Evolutionary conservation across 345 rosid species (phyloP), one percentile per base, ranked within the genome.

Genomic region (Murraya koenigii): DNA sequence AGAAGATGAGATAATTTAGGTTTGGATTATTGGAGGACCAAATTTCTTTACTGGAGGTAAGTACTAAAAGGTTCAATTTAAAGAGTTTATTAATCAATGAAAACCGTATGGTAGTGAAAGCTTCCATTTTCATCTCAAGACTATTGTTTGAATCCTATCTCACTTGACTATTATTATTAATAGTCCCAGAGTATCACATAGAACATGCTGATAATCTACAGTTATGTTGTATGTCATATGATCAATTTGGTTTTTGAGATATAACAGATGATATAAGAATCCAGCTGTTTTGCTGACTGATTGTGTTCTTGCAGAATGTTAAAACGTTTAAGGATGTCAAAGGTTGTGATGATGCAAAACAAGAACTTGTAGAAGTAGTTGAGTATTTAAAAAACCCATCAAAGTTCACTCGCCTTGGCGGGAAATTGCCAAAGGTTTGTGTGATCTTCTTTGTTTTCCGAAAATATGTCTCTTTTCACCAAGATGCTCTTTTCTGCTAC

Each of bases 311-410:
- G 87, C 90, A 96, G 99, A 96, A 96, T 82, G 94, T 92, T 60
- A 96, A 96, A 89, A 96, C 99, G 38, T 96, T 96, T 82, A 96
- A 96, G 90, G 98, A 96, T 88, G 99, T 96, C 75, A 96, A 94
- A 87, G 99, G 99, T 74, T 96, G 99, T 84, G 98, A 96, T 88
- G 99, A 96, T 88, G 99, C 99, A 75, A 96, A 96, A 85, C 97
- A 94, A 87, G 98, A 96, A 87, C 97, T 96, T 59, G 97, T 92
- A 88, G 99, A 96, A 87, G 95, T 96, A 49, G 99, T 94, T 66
- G 99, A 96, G 84, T 96, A 96, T 85, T 92, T 96, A 0, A 96
- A 89, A 83, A 96, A 92, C 81, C 98, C 99, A 71, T 52, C 95
- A 30, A 96, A 96, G 71, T 96, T 96, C 81, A 96, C 99, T 83